Percentiles rank a stretch among this genome's conserved stretches.
phyloP scores from a whole-genome alignment of 805 yeast genomes.

The Wickerhamiella nectarea region DNA sequence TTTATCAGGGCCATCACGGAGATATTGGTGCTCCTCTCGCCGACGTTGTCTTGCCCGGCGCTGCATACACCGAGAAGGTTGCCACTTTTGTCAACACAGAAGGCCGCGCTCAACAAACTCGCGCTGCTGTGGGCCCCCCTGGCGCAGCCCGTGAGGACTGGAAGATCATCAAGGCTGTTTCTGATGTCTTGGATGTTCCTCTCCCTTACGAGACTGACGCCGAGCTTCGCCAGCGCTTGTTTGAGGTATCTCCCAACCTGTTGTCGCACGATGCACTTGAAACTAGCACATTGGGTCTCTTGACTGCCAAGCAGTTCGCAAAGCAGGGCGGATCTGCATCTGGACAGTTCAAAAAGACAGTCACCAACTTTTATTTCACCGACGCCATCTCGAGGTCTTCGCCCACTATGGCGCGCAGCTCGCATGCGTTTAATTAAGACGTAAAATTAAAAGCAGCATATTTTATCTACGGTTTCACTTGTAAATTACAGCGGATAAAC shows the following conservation, averaged over 20 bases:
- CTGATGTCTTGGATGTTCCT: slow-evolving; percentile 57
- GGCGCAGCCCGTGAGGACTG: slow-evolving; percentile 88
- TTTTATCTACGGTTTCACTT: too few relatives aligned
- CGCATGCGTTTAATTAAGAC: slow-evolving; percentile 30
- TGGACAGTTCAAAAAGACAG: slow-evolving; percentile 49
- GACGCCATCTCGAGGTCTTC: slow-evolving; percentile 78
- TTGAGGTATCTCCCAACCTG: slow-evolving; percentile 69
- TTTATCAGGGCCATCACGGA: slow-evolving; percentile 88
- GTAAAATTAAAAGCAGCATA: too few relatives aligned
- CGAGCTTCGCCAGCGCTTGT: slow-evolving; percentile 54
- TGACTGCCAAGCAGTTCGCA: slow-evolving; percentile 32
- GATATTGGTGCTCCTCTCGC: slow-evolving; percentile 80
- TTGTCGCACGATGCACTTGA: slow-evolving; percentile 64
- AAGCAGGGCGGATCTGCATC: slow-evolving; percentile 27
- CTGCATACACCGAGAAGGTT: slow-evolving; percentile 78
- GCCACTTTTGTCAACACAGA: slow-evolving; percentile 82
- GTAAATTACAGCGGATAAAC: too few relatives aligned
- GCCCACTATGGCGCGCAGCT: slow-evolving; percentile 82
- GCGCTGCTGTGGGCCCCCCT: slow-evolving; percentile 80
- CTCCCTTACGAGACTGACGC: slow-evolving; percentile 66
- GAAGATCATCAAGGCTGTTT: slow-evolving; percentile 71
- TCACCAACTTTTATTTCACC: slow-evolving; percentile 75
- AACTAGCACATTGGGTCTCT: slow-evolving; percentile 45
- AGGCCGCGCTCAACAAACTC: slow-evolving; percentile 72
- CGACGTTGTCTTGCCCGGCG: slow-evolving; percentile 73